Percentiles rank a stretch among this genome's conserved stretches.
phyloP scores from a whole-genome alignment of 768 basidiomycete genomes.

The Mycena alexandri region DNA sequence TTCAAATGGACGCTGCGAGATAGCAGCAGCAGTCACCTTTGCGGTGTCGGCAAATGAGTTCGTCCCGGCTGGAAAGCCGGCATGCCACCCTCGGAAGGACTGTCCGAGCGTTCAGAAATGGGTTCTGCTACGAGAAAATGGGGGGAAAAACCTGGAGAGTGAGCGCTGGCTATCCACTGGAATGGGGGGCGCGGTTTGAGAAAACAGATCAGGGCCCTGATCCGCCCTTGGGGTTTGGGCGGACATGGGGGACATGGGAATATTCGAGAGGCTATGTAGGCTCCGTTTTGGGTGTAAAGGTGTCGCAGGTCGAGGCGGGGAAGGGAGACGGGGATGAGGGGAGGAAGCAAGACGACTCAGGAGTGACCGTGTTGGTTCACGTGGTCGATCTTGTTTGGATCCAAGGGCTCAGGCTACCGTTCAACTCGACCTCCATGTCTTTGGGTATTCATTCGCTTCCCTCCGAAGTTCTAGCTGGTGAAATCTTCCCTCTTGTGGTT shows the following conservation, averaged over 20 bases:
- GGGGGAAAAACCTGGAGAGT: slow-evolving; percentile 13
- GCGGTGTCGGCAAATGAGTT: slow-evolving; percentile 38
- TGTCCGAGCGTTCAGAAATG: not conserved
- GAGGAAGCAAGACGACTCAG: slow-evolving; percentile 2
- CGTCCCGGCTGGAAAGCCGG: slow-evolving; percentile 28
- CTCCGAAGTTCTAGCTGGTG: no score
- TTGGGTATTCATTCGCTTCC: no score
- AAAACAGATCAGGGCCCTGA: slow-evolving; percentile 27
- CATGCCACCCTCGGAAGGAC: slow-evolving; percentile 24
- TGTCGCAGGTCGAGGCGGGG: slow-evolving; percentile 17
- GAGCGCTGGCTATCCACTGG: slow-evolving; percentile 9
- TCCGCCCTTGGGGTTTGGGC: slow-evolving; percentile 24
- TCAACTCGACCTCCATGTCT: no score
- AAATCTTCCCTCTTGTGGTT: no score
- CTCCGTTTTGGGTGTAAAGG: slow-evolving; percentile 8
- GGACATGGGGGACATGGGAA: slow-evolving; percentile 15
- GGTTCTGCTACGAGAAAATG: no score
- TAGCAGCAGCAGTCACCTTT: slow-evolving; percentile 23
- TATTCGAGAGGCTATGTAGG: not conserved
- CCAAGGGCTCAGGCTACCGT: no score
- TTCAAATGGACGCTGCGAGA: not conserved
- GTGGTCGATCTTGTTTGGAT: no score
- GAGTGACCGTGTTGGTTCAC: no score
- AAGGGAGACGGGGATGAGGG: slow-evolving; percentile 5
- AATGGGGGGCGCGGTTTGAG: slow-evolving; percentile 21